These are phyloP conservation scores for Hibiscus trionum DNA, from an alignment of 345 rosid species.

Conservation along the genomic window DNA sequence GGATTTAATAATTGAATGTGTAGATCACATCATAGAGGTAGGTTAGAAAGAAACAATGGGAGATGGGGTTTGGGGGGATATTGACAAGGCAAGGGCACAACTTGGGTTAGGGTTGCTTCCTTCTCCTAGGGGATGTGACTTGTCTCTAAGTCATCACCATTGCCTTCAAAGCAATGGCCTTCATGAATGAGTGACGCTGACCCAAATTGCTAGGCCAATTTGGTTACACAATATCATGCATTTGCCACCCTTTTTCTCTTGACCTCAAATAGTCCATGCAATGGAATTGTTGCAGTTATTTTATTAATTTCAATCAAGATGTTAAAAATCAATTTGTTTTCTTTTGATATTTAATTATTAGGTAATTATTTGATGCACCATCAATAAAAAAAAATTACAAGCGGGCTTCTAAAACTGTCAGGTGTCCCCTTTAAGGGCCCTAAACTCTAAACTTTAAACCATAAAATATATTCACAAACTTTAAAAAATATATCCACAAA, in stretches of 20 bases:
- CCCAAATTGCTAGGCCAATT: not conserved
- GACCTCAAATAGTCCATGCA: too few species aligned
- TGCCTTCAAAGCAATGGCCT: slow-evolving; percentile 7
- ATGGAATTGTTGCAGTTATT: too few species aligned
- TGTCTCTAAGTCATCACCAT: slow-evolving; percentile 41
- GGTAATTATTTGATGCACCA: too few species aligned
- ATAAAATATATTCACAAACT: too few species aligned
- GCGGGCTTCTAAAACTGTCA: too few species aligned
- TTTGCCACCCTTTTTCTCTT: not conserved
- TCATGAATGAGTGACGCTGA: slow-evolving; percentile 18
- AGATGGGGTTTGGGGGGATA: slow-evolving; percentile 21
- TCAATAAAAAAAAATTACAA: too few species aligned
- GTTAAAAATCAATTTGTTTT: too few species aligned
- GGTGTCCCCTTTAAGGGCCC: too few species aligned
- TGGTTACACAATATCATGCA: not conserved
- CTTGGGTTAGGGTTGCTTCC: slow-evolving; percentile 51
- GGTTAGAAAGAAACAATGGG: slow-evolving; percentile 21
- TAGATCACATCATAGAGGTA: not conserved
- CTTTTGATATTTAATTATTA: too few species aligned
- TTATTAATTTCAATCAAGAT: too few species aligned
- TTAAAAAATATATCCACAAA: too few species aligned
- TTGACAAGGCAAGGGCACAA: slow-evolving; percentile 45
- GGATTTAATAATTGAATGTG: not conserved
- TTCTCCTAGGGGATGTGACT: slow-evolving; percentile 41
- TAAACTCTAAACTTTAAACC: too few species aligned